Evolutionary conservation across 345 rosid genomes (phyloP).

Genomic region (Populus alba): DNA sequence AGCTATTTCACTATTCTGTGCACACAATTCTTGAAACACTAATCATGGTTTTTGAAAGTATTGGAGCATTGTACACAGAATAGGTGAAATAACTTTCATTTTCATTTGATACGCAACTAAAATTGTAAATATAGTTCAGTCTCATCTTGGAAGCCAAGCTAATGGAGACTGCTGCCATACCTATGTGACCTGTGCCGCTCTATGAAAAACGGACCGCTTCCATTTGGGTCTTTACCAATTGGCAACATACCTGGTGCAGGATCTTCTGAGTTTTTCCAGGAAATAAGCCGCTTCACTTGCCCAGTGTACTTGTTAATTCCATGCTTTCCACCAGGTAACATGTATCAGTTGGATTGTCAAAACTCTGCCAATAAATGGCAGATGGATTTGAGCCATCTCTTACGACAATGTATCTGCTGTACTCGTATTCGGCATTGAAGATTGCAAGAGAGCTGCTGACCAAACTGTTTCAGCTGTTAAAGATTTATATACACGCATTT

Average conservation of each 20-base stretch:
- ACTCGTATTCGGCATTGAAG: not conserved
- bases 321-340: constrained; percentile 16
- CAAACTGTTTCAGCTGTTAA: not conserved
- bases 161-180: constrained; percentile 18
- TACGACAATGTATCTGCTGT: constrained; percentile 16
- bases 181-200: not conserved
- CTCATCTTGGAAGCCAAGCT: constrained; percentile 12
- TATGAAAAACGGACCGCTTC: constrained; percentile 8
- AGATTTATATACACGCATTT: no score
- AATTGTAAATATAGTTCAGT: constrained; percentile 14
- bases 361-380: no score
- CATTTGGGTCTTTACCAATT: constrained; percentile 1
- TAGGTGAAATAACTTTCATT: constrained; percentile 37
- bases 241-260: constrained; percentile 33
- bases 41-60: not conserved
- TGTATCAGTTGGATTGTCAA: no score
- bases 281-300: not conserved
- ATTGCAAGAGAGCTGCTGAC: not conserved
- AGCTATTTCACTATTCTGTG: no score
- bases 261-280: constrained; percentile 23
- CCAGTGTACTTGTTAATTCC: constrained; percentile 16
- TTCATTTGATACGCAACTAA: constrained; percentile 4
- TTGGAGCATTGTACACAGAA: constrained; percentile 10
- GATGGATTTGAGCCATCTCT: constrained; percentile 6
- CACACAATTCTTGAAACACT: not conserved